Base-by-base conservation (phyloP, 768 basidiomycete genomes). In the Russula dissimulans region DNA sequence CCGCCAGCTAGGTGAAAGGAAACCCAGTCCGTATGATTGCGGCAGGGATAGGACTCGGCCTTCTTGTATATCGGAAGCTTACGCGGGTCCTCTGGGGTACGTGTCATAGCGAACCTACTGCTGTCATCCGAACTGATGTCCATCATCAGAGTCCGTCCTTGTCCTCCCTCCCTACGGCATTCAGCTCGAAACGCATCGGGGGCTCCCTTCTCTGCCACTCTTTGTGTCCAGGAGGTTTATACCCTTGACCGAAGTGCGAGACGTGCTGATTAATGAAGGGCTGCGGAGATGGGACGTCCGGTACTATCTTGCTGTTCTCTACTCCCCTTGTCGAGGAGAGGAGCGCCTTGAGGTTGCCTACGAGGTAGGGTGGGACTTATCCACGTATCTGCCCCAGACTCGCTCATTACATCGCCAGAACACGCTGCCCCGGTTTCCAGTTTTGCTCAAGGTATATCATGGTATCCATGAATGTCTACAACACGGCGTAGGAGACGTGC, bases 191-290 rank as follows among this genome's bases (percentile, higher is more conserved):
- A 85, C 82, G 0, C 81, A 82, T 70, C 75, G 79, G 56, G 89
- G 87, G 1, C 68, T 84, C 36, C 78, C 78, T 10, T 69, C 70
- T 14, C 60, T 66, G 1, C 67, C 72, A 15, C 59, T 74, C 15
- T 69, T 62, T 48, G 69, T 62, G 7, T 69, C 72, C 4, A 77
- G 80, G 52, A 79, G 70, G 4, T 90, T 91, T 69, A 81, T 91
- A 62, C 83, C 86, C 7, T 69, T 78, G 32, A 69, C 75, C 0
- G 64, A 69, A 2, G 70, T 91, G 18, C 76, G 78, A 54, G 86
- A 89, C 58, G 74, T 87, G 46, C 65, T 90, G 32, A 84, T 91
- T 56, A 86, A 89, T 65, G 90, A 92, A 69, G 89, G 83, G 1
- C 69, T 91, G 15, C 76, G 71, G 11, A 71, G 86, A 49, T 92